Conservation (phyloP, 2,329 filamentous ascomycete species). For the Arachnomyces sp. region DNA sequence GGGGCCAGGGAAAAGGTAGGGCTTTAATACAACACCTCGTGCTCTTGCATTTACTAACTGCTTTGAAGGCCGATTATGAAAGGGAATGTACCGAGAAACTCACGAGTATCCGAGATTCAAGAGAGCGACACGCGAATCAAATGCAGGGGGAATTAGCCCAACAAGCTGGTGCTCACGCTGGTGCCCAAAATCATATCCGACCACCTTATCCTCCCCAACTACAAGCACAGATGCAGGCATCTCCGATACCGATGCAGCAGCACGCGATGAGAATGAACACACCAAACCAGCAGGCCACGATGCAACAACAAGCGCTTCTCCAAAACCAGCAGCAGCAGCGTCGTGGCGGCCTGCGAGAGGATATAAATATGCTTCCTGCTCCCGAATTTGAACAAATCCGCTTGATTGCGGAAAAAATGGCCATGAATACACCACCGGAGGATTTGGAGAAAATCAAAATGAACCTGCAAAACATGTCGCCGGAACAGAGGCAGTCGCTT, state of each 20-base stretch:
- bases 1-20: slow-evolving; percentile 30
- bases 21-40: slow-evolving; percentile 3
- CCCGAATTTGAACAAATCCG: slow-evolving; percentile 39
- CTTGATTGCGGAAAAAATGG: slow-evolving; percentile 39
- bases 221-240: slow-evolving; percentile 19
- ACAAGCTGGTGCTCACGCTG: slow-evolving; percentile 24
- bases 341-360: slow-evolving; percentile 22
- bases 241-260: slow-evolving; percentile 18
- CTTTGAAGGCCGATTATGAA: slow-evolving; percentile 33
- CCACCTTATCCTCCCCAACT: slow-evolving; percentile 39
- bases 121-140: slow-evolving; percentile 32
- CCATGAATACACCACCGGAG: slow-evolving; percentile 35
- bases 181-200: slow-evolving; percentile 32
- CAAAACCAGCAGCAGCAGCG: slow-evolving; percentile 23
- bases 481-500: slow-evolving; percentile 41
- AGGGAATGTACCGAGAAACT: slow-evolving; percentile 37
- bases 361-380: slow-evolving; percentile 28
- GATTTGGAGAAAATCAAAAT: slow-evolving; percentile 42
- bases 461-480: slow-evolving; percentile 38
- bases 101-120: slow-evolving; percentile 36
- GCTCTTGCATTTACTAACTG: slow-evolving; percentile 1
- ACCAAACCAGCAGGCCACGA: slow-evolving; percentile 9
- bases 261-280: slow-evolving; percentile 7
- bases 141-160: slow-evolving; percentile 34
- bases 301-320: slow-evolving; percentile 20